Conservation (phyloP, 2,329 filamentous ascomycete genomes). For the Fusarium sulawesiense region DNA sequence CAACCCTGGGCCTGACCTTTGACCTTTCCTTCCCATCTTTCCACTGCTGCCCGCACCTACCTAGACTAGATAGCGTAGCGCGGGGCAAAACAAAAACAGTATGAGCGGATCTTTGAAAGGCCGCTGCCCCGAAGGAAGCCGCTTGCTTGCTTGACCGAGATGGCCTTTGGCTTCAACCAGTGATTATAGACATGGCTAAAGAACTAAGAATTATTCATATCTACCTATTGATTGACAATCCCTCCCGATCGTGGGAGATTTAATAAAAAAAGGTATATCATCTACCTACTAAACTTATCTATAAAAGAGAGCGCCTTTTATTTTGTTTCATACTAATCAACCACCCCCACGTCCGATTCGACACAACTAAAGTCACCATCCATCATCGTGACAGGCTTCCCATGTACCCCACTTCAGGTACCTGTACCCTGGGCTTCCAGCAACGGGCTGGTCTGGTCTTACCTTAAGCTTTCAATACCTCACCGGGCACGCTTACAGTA, state of each 20-base stretch:
- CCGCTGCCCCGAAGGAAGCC: conserved; percentile 40
- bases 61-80: conserved; percentile 6
- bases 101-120: conserved; percentile 44
- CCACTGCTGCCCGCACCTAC: neutral
- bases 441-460: conserved; percentile 1
- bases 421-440: conserved; percentile 26
- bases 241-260: neutral
- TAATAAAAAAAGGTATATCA: neutral
- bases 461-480: conserved; percentile 22
- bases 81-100: conserved; percentile 16
- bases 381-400: conserved; percentile 5
- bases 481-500: conserved; percentile 14
- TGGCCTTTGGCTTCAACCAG: neutral
- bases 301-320: neutral
- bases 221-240: neutral
- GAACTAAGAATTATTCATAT: neutral
- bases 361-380: conserved; percentile 2
- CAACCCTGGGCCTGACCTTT: neutral
- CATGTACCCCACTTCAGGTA: conserved; percentile 30
- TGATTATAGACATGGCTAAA: neutral
- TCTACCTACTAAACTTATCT: neutral
- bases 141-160: conserved; percentile 9
- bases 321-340: neutral
- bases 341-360: neutral
- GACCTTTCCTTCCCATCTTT: neutral